Conservation (phyloP, 495 filamentous ascomycete species). For the Aspergillus incahuasiensis region DNA sequence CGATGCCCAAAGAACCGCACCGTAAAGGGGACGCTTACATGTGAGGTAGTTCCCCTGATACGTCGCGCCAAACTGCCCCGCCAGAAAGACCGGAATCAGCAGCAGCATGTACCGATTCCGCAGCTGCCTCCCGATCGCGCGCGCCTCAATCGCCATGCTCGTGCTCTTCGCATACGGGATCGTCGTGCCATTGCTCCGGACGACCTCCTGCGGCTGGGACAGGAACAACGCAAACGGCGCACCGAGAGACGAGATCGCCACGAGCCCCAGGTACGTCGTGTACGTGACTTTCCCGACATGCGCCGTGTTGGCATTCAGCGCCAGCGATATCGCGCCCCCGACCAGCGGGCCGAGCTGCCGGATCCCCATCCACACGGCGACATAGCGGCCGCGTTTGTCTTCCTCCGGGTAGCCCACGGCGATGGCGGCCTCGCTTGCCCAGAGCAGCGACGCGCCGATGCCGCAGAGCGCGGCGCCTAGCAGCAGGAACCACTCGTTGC, state of each 20-base stretch:
- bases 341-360: conserved; percentile 53
- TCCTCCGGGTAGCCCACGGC: conserved; percentile 53
- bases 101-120: conserved; percentile 47
- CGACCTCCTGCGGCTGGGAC: conserved; percentile 51
- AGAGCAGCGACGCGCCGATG: conserved; percentile 48
- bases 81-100: conserved; percentile 51
- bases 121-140: conserved; percentile 42
- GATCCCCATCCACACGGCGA: conserved; percentile 55
- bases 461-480: conserved; percentile 54
- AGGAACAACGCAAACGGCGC: conserved; percentile 49
- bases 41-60: conserved; percentile 57
- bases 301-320: conserved; percentile 43
- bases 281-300: conserved; percentile 51
- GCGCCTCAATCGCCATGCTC: conserved; percentile 37
- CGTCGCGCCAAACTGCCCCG: conserved; percentile 50
- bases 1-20: too few species aligned
- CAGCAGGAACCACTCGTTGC: conserved; percentile 52
- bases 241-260: conserved; percentile 48
- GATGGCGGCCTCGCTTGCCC: conserved; percentile 55
- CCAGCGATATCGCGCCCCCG: conserved; percentile 53
- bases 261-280: conserved; percentile 50
- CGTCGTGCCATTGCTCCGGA: conserved; percentile 44
- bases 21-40: neutral
- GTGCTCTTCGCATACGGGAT: conserved; percentile 39
- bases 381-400: conserved; percentile 43